These are phyloP conservation scores for Begonia peltatifolia DNA, from an alignment of 306 rosid species.

Conservation along the genomic window DNA sequence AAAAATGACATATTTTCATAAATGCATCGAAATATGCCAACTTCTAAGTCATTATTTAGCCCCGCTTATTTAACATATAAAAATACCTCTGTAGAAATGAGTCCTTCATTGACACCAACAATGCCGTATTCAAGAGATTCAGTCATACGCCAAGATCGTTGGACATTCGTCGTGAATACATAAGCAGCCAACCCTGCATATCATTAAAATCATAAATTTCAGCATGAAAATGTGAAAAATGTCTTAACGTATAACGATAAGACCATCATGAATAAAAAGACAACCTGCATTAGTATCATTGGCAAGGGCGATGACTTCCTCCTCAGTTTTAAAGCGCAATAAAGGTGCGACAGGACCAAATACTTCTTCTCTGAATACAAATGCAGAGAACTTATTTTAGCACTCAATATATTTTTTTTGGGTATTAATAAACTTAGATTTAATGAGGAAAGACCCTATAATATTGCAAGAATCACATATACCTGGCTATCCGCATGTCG, in stretches of 20 bases:
- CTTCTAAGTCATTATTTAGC: no score
- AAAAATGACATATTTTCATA: no score
- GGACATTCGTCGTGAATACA: slow-evolving; percentile 66
- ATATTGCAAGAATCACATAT: no score
- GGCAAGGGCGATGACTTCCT: slow-evolving; percentile 73
- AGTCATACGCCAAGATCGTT: slow-evolving; percentile 88
- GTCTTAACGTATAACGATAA: background rate
- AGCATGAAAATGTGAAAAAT: no score
- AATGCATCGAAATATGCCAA: background rate
- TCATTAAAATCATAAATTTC: background rate
- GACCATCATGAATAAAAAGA: slow-evolving; percentile 8
- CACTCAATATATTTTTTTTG: no score
- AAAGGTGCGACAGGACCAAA: slow-evolving; percentile 97
- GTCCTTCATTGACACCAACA: slow-evolving; percentile 90
- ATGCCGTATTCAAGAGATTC: slow-evolving; percentile 95
- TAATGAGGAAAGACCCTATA: no score
- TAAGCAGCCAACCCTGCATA: slow-evolving; percentile 82
- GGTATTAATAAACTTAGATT: no score
- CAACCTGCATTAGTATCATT: slow-evolving; percentile 85
- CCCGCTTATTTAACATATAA: slow-evolving; percentile 7
- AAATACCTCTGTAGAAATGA: slow-evolving; percentile 87
- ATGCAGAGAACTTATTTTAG: background rate
- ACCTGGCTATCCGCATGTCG: slow-evolving; percentile 78
- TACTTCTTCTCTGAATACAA: slow-evolving; percentile 58
- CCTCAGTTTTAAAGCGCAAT: slow-evolving; percentile 75